A percentile compares a stretch with the other conserved stretches of the same genome.
Evolutionary conservation across 2,329 filamentous ascomycete species (phyloP).

Genomic region (Aspergillus phoenicis): DNA sequence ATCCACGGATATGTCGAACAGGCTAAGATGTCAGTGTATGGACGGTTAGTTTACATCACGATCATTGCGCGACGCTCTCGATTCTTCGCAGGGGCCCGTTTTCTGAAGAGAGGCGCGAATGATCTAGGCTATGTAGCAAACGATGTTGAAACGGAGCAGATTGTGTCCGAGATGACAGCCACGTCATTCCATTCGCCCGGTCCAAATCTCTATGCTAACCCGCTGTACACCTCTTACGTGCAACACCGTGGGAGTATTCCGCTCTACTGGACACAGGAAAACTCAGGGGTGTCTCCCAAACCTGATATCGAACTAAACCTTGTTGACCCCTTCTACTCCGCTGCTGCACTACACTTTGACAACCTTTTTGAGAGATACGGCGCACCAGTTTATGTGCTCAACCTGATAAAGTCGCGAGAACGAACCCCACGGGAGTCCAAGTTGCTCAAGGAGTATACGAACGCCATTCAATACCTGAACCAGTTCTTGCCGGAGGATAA

Average conservation of each 20-base stretch:
- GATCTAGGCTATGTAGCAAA: slow-evolving; percentile 96
- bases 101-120: slow-evolving; percentile 91
- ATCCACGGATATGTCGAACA: slow-evolving; percentile 97
- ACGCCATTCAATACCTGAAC: slow-evolving; percentile 87
- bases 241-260: slow-evolving; percentile 97
- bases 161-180: slow-evolving; percentile 89
- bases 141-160: slow-evolving; percentile 98
- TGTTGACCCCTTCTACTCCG: slow-evolving; percentile 93
- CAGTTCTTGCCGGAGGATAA: slow-evolving; percentile 83
- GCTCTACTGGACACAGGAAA: slow-evolving; percentile 96
- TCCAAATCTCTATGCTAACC: slow-evolving; percentile 79
- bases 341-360: slow-evolving; percentile 92
- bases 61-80: slow-evolving; percentile 90
- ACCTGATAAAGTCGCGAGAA: slow-evolving; percentile 87
- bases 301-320: slow-evolving; percentile 94
- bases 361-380: slow-evolving; percentile 93
- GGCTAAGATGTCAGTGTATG: slow-evolving; percentile 80
- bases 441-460: slow-evolving; percentile 81
- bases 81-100: slow-evolving; percentile 91
- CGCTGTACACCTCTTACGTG: slow-evolving; percentile 92
- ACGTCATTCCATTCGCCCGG: slow-evolving; percentile 95
- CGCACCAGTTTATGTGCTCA: slow-evolving; percentile 85
- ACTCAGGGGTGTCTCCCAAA: slow-evolving; percentile 90
- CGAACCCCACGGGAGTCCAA: slow-evolving; percentile 89
- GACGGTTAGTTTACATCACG: slow-evolving; percentile 85